A percentile compares a stretch with the other conserved stretches of the same genome.
Evolutionary conservation across 1,284 basidiomycete species (phyloP).

Genomic region (Naganishia liquefaciens): DNA sequence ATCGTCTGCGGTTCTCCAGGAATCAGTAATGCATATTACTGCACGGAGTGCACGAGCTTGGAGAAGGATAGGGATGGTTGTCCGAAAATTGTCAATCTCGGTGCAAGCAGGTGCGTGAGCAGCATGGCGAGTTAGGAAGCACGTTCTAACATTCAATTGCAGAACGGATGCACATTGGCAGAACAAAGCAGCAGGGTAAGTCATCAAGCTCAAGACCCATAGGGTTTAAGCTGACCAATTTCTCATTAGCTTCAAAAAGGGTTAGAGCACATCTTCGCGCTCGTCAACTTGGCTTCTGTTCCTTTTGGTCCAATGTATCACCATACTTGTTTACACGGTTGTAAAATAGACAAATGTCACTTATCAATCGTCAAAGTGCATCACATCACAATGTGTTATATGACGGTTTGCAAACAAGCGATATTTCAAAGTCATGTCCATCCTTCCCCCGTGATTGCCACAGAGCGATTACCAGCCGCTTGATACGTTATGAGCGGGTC

Average conservation of each 20-base stretch:
- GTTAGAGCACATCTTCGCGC: slow-evolving; percentile 6
- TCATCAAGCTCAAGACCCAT: not conserved
- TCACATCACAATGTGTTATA: not conserved
- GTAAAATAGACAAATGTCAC: not conserved
- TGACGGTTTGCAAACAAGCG: too few species aligned
- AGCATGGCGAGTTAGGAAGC: not conserved
- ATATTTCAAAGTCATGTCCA: too few species aligned
- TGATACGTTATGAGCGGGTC: not conserved
- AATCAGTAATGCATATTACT: slow-evolving; percentile 96
- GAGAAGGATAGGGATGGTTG: slow-evolving; percentile 99
- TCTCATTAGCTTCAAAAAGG: slow-evolving; percentile 29
- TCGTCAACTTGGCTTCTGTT: not conserved
- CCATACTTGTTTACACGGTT: not conserved
- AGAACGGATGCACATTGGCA: slow-evolving; percentile 27
- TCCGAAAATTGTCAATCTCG: slow-evolving; percentile 89
- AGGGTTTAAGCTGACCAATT: slow-evolving; percentile 5
- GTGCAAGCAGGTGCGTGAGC: slow-evolving; percentile 30
- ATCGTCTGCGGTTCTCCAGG: slow-evolving; percentile 97
- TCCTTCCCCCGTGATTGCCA: not conserved
- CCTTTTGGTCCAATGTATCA: not conserved
- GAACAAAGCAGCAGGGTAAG: slow-evolving; percentile 19
- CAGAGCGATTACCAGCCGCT: not conserved
- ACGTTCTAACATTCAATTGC: not conserved
- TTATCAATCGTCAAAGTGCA: not conserved
- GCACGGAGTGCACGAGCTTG: slow-evolving; percentile 90